phyloP scores from a whole-genome alignment of 768 basidiomycete species.

The Tulasnella sp. region DNA sequence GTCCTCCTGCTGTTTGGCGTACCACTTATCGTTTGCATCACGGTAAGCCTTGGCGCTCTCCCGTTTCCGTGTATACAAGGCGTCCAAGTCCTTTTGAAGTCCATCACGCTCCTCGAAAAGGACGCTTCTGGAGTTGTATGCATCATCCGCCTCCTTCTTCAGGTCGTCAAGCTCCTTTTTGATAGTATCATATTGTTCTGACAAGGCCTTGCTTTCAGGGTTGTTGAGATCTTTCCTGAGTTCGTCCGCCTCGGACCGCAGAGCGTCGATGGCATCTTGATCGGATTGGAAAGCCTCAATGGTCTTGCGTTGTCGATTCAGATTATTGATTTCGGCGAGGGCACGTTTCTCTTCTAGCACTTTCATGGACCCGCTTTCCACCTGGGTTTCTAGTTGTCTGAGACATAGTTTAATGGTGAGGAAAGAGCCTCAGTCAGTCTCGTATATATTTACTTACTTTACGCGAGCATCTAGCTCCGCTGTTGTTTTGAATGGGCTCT shows the following conservation, averaged over 20 bases:
- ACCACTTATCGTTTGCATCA: slow-evolving; percentile 79
- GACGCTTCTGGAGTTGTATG: slow-evolving; percentile 71
- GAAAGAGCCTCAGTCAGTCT: background rate
- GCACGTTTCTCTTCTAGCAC: slow-evolving; percentile 94
- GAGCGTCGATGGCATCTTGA: slow-evolving; percentile 76
- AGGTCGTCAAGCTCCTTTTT: slow-evolving; percentile 80
- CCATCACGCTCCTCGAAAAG: slow-evolving; percentile 83
- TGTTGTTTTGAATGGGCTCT: slow-evolving; percentile 72
- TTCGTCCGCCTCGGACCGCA: slow-evolving; percentile 69
- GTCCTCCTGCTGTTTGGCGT: slow-evolving; percentile 83
- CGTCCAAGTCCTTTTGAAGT: slow-evolving; percentile 64
- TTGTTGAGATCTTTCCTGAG: slow-evolving; percentile 83
- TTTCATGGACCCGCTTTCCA: slow-evolving; percentile 89
- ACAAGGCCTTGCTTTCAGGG: slow-evolving; percentile 76
- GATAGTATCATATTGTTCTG: slow-evolving; percentile 76
- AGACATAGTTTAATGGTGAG: slow-evolving; percentile 10
- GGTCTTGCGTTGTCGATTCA: slow-evolving; percentile 64
- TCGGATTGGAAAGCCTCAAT: slow-evolving; percentile 80
- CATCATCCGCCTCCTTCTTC: slow-evolving; percentile 82
- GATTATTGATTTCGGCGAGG: slow-evolving; percentile 77
- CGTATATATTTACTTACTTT: slow-evolving; percentile 51
- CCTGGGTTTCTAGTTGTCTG: slow-evolving; percentile 80
- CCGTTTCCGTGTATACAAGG: slow-evolving; percentile 71
- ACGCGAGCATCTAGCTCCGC: slow-evolving; percentile 85
- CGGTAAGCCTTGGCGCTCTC: slow-evolving; percentile 67